phyloP scores from a whole-genome alignment of 192 early-diverging fungal species.

The Coemansia interrupta region DNA sequence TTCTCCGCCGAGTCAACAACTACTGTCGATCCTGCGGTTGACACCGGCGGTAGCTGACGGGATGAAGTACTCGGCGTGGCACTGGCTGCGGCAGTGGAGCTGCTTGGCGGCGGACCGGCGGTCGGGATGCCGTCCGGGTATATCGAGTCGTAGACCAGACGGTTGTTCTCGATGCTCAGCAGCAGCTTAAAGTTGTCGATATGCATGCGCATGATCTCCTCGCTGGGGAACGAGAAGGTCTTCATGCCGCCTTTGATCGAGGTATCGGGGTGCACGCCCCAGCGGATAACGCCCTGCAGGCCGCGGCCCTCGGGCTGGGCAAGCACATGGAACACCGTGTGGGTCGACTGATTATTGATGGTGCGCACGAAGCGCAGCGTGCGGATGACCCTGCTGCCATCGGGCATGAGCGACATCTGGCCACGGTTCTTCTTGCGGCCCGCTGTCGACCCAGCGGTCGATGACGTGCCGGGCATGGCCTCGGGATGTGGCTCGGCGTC shows the following conservation, averaged over 20 bases:
- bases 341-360: slow-evolving; percentile 51
- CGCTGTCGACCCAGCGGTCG: slow-evolving; percentile 28
- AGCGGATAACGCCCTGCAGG: slow-evolving; percentile 66
- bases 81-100: not conserved
- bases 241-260: slow-evolving; percentile 63
- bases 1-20: not conserved
- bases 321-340: slow-evolving; percentile 63
- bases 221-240: slow-evolving; percentile 52
- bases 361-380: slow-evolving; percentile 67
- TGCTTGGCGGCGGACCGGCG: slow-evolving; percentile 25
- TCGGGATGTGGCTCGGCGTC: slow-evolving; percentile 53
- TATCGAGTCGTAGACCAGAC: slow-evolving; percentile 45
- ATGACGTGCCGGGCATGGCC: slow-evolving; percentile 12
- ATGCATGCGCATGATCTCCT: slow-evolving; percentile 50
- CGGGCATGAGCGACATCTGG: slow-evolving; percentile 48
- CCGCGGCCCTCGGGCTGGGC: slow-evolving; percentile 46
- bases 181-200: slow-evolving; percentile 53
- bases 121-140: slow-evolving; percentile 45
- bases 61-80: not conserved
- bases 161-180: slow-evolving; percentile 46
- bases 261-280: slow-evolving; percentile 62
- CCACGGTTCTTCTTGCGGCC: slow-evolving; percentile 34
- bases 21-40: not conserved
- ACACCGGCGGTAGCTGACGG: slow-evolving; percentile 9
- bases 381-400: slow-evolving; percentile 63